Conservation (phyloP, 2,329 filamentous ascomycete genomes). For the Chalara sp. region DNA sequence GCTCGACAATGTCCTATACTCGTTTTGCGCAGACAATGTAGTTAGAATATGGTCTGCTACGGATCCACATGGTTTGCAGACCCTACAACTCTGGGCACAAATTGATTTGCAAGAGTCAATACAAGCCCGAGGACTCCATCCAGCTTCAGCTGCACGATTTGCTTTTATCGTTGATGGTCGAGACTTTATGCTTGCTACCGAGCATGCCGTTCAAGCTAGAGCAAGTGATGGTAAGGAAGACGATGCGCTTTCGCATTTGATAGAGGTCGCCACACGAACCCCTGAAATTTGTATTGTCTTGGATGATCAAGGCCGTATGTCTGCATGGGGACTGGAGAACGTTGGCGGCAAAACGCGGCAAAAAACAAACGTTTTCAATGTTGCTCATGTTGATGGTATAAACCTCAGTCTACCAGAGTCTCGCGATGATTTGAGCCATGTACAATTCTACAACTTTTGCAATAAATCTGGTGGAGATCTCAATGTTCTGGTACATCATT, state of each 20-base stretch:
- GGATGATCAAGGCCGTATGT: conserved; percentile 80
- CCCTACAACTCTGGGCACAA: conserved; percentile 72
- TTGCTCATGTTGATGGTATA: conserved; percentile 65
- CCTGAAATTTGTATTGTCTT: conserved; percentile 85
- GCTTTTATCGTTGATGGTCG: conserved; percentile 78
- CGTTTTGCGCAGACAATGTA: conserved; percentile 73
- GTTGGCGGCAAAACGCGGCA: conserved; percentile 64
- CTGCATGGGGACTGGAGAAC: conserved; percentile 87
- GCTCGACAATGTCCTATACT: conserved; percentile 83
- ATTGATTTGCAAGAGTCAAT: conserved; percentile 72
- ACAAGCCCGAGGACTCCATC: conserved; percentile 29
- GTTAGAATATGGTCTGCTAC: conserved; percentile 78
- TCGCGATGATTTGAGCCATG: conserved; percentile 36
- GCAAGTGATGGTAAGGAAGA: conserved; percentile 48
- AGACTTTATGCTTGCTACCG: conserved; percentile 72
- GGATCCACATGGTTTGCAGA: conserved; percentile 63
- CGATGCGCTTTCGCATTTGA: conserved; percentile 73
- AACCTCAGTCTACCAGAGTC: conserved; percentile 35
- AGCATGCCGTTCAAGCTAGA: conserved; percentile 61
- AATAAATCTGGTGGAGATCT: conserved; percentile 57
- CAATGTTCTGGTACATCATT: conserved; percentile 72
- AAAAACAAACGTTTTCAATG: conserved; percentile 70
- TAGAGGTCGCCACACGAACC: conserved; percentile 76
- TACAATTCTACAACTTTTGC: conserved; percentile 69
- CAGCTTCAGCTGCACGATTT: conserved; percentile 25